These are phyloP conservation scores for Hypoxylon sp. DNA, from an alignment of 2,329 filamentous ascomycete genomes.

Conservation along the genomic window DNA sequence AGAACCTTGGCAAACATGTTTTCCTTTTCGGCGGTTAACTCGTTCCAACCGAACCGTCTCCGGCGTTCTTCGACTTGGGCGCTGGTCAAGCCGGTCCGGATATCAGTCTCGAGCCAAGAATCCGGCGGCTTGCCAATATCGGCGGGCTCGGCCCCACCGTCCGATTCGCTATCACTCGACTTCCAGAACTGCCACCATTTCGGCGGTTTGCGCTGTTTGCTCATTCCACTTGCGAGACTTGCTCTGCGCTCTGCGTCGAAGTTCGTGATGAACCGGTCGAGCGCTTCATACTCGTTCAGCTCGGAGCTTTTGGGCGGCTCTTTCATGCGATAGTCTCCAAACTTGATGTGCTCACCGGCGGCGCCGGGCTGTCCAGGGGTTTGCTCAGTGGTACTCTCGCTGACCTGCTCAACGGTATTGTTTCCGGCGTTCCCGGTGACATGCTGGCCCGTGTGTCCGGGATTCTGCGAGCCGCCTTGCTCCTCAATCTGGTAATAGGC, in stretches of 20 bases:
- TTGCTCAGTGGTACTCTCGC: background rate
- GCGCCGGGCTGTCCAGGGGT: background rate
- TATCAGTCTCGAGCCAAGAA: conserved; percentile 75
- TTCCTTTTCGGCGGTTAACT: conserved; percentile 76
- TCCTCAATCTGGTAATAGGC: conserved; percentile 16
- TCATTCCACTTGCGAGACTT: conserved; percentile 39
- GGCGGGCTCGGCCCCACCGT: conserved; percentile 54
- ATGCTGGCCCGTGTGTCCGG: background rate
- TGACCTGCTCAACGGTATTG: background rate
- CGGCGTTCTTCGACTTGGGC: conserved; percentile 70
- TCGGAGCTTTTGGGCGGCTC: conserved; percentile 42
- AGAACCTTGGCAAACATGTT: conserved; percentile 78
- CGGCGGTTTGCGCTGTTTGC: conserved; percentile 57
- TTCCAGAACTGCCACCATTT: conserved; percentile 72
- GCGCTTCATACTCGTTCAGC: conserved; percentile 51
- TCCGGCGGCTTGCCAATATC: conserved; percentile 64
- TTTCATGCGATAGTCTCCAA: conserved; percentile 42
- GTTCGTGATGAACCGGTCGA: conserved; percentile 53
- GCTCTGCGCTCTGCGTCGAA: conserved; percentile 48
- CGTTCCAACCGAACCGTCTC: conserved; percentile 75
- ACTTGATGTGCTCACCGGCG: conserved; percentile 44
- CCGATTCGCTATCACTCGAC: conserved; percentile 51
- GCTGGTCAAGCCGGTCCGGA: conserved; percentile 69
- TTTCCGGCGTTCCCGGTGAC: background rate
- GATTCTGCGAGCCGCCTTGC: background rate